Base-by-base conservation (phyloP, 352 stramenopile species). In the Globisporangium irregulare region DNA sequence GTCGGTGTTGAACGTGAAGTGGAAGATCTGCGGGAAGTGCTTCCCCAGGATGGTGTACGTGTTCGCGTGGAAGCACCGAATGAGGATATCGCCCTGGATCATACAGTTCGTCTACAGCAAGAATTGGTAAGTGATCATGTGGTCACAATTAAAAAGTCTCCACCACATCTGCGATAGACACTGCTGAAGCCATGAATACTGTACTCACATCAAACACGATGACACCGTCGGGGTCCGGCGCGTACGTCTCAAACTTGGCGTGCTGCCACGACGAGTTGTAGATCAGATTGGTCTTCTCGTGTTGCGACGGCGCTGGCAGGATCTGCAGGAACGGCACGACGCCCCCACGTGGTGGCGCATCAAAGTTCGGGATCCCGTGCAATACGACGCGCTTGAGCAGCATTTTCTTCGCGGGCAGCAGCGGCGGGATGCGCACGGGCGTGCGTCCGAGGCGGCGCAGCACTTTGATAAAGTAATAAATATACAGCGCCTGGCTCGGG, bases 391-490 rank as follows among this genome's bases (percentile, higher is more conserved):
- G 71, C 15, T 73, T 70, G 2, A 94, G 64, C 14, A 82, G 63
- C 79, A 93, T 80, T 55, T 81, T 84, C 64, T 90, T 90, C 32
- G 86, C 70, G 1, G 83, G 73, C 9, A 74, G 72, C 29, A 91
- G 68, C 50, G 66, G 68, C 34, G 86, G 85, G 43, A 93, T 92
- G 62, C 85, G 80, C 58, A 72, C 71, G 1, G 84, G 81, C 67
- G 80, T 82, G 25, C 66, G 68, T 0, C 77, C 73, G 36, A 92
- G 59, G 18, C 79, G 66, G 2, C 83, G 73, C 15, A 94, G 64
- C 22, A 93, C 78, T 54, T 91, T 89, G 50, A 89, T 78, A 65
- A 95, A 95, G 75, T 95, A 95, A 74, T 93, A 95, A 75, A 96
- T 93, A 76, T 93, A 93, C 68, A 91, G 74, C 59, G 84, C 82